A percentile compares a stretch with the other conserved stretches of the same genome.
These are phyloP conservation scores for Ogataea trehalophila DNA, from an alignment of 805 yeast species.

Conservation along the genomic window DNA sequence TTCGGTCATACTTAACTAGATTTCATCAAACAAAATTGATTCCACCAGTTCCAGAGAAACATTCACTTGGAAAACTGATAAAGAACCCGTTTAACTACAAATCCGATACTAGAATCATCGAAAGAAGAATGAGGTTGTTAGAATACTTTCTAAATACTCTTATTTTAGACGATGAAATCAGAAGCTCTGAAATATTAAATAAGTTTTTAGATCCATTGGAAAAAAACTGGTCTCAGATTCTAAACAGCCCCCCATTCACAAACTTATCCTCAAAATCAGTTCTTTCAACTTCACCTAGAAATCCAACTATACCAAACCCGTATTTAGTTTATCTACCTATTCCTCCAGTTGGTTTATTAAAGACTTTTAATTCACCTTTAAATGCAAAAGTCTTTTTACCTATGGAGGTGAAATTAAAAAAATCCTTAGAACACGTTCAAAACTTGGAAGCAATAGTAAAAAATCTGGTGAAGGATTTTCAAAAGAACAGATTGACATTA, in stretches of 20 bases:
- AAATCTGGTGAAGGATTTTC: conserved; percentile 37
- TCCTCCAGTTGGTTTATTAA: conserved; percentile 29
- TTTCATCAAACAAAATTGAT: conserved; percentile 82
- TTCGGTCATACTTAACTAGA: conserved; percentile 63
- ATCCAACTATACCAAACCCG: conserved; percentile 51
- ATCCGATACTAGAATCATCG: conserved; percentile 33
- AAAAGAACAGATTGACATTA: conserved; percentile 33
- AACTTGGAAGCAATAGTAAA: conserved; percentile 35
- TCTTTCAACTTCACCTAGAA: conserved; percentile 43
- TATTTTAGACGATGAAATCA: conserved; percentile 30
- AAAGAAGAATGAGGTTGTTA: conserved; percentile 43
- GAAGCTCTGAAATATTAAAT: conserved; percentile 34
- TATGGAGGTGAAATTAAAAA: conserved; percentile 19
- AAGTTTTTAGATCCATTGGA: conserved; percentile 51
- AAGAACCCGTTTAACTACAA: conserved; percentile 30
- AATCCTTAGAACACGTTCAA: conserved; percentile 10
- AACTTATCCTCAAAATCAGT: conserved; percentile 43
- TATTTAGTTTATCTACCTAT: conserved; percentile 45
- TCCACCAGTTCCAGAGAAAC: conserved; percentile 95
- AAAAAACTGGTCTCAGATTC: conserved; percentile 45
- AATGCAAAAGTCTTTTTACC: conserved; percentile 24
- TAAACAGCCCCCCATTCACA: conserved; percentile 33
- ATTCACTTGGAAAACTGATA: conserved; percentile 39
- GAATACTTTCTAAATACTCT: conserved; percentile 40
- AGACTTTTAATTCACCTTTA: conserved; percentile 23